Percentiles rank a stretch among this genome's conserved stretches.
phyloP scores from a whole-genome alignment of 2,329 filamentous ascomycete genomes.

The Phyllosticta citriasiana region DNA sequence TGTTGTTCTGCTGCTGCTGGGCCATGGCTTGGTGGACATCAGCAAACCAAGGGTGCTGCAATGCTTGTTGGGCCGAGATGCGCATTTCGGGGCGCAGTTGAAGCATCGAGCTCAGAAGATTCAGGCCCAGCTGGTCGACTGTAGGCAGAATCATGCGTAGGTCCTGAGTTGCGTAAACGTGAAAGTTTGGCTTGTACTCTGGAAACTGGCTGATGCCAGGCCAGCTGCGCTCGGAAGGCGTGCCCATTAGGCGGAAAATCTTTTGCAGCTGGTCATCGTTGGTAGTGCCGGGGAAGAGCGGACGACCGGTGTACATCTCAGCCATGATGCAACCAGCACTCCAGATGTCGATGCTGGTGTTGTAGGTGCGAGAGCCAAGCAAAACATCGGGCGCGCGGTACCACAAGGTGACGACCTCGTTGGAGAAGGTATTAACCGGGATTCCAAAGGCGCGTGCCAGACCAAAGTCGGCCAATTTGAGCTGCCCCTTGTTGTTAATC shows the following conservation, averaged over 20 bases:
- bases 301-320: slow-evolving; percentile 95
- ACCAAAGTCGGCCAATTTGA: slow-evolving; percentile 93
- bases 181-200: slow-evolving; percentile 95
- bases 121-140: slow-evolving; percentile 78
- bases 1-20: slow-evolving; percentile 25
- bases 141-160: slow-evolving; percentile 78
- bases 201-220: slow-evolving; percentile 88
- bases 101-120: slow-evolving; percentile 81
- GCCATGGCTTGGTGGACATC: slow-evolving; percentile 40
- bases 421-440: slow-evolving; percentile 95
- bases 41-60: slow-evolving; percentile 87
- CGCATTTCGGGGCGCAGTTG: slow-evolving; percentile 87
- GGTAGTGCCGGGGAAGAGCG: slow-evolving; percentile 91
- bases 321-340: slow-evolving; percentile 99
- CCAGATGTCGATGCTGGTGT: slow-evolving; percentile 99
- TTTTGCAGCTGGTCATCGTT: slow-evolving; percentile 96
- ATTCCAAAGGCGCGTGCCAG: slow-evolving; percentile 92
- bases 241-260: slow-evolving; percentile 98
- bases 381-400: slow-evolving; percentile 95
- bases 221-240: slow-evolving; percentile 90
- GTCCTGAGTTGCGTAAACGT: slow-evolving; percentile 89
- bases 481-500: slow-evolving; percentile 80
- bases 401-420: slow-evolving; percentile 96
- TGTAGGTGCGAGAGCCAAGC: slow-evolving; percentile 89
- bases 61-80: slow-evolving; percentile 75